Evolutionary conservation across 139 green algal genomes (phyloP), one percentile per base, ranked within the genome.

Genomic region (Yamagishiella unicocca): DNA sequence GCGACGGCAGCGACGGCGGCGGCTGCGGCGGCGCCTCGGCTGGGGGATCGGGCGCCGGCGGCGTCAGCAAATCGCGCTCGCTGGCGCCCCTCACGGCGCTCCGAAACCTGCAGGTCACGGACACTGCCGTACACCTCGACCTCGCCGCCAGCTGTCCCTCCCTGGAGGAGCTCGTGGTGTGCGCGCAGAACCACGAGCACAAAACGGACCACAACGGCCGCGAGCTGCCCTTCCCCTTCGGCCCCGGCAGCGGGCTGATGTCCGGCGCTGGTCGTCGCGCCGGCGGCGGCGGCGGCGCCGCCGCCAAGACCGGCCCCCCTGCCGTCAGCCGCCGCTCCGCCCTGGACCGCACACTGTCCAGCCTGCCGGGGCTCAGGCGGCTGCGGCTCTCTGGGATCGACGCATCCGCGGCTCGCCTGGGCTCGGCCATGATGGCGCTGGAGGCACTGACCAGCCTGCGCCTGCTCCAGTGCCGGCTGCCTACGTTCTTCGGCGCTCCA

Each of bases 121-220:
- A 85, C 24, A 46, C 61, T 6, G 42, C 42, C 8, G 24, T 40
- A 33, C 79, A 85, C n/a, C 61, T 85, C 4, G 61, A 75, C 22
- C 79, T 85, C 29, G 79, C 79, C 6, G 61, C 79, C 29, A 85
- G 29, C 40, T 72, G 58, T 17, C n/a, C 79, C 2, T 27, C 7
- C 3, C 62, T 85, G 58, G 79, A 85, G 58, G 79, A 85, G 58
- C 79, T 85, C 25, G 61, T 75, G 40, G 79, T 85, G 22, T 35
- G 61, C 37, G 55, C 76, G 54, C 76, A 54, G 75, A 54, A 54
- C 10, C 70, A 38, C 3, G 22, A 67, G 74, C 33, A 62, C 33
- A 35, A 9, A 27, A 14, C 53, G 37, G 21, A n/a, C 25, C 74
- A 17, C n/a, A n/a, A n/a, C 31, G 66, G 66, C 17, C 70, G 38